Percentiles rank a stretch among this genome's conserved stretches.
phyloP scores from a whole-genome alignment of 108 stramenopile species.

The Fragilaria crotonensis region DNA sequence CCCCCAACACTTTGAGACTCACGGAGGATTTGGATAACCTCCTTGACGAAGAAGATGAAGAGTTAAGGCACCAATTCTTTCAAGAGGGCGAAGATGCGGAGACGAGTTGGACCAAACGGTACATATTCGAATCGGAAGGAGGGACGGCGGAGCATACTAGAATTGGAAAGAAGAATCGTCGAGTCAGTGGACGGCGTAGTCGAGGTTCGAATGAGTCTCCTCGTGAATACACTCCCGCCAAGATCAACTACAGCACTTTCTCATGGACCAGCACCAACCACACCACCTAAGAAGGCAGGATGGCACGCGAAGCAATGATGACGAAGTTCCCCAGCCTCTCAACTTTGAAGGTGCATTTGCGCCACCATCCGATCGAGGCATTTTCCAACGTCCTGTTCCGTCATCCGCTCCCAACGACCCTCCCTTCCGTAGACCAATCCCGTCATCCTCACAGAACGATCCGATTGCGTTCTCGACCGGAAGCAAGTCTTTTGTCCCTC shows the following conservation, averaged over 20 bases:
- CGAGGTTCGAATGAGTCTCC: neutral
- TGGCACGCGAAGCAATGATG: neutral
- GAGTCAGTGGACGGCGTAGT: neutral
- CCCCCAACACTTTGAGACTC: slow-evolving; percentile 63
- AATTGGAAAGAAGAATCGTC: slow-evolving; percentile 1
- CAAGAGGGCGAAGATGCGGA: slow-evolving; percentile 1
- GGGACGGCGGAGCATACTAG: slow-evolving; percentile 3
- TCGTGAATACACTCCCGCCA: neutral
- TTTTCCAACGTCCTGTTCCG: slow-evolving; percentile 3
- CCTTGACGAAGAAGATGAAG: slow-evolving; percentile 62
- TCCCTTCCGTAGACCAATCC: neutral
- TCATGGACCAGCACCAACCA: neutral
- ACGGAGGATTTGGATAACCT: slow-evolving; percentile 68
- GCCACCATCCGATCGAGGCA: slow-evolving; percentile 25
- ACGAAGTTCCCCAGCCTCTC: slow-evolving; percentile 12
- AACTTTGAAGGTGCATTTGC: slow-evolving; percentile 50
- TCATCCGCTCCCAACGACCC: slow-evolving; percentile 1
- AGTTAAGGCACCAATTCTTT: slow-evolving; percentile 13
- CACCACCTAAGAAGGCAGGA: neutral
- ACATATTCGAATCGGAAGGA: slow-evolving; percentile 18
- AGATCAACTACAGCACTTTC: neutral
- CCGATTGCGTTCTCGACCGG: no score
- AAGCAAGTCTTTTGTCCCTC: neutral
- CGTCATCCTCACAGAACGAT: neutral
- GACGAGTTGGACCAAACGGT: slow-evolving; percentile 29